Conservation (phyloP, 164 flowering plant genomes). For the Taxillus chinensis region DNA sequence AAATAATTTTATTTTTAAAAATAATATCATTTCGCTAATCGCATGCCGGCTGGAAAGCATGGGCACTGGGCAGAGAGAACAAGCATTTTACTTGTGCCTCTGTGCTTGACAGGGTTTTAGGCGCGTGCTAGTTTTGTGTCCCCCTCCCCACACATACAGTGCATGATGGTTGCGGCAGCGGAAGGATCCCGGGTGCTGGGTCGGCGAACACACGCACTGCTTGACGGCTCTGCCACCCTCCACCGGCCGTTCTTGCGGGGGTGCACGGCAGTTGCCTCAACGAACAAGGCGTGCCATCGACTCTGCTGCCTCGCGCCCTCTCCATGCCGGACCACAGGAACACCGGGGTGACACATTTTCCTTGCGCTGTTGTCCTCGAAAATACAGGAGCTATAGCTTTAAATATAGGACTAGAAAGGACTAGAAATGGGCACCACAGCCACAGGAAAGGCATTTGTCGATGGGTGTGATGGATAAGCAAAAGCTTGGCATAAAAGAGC, state of each 20-base stretch:
- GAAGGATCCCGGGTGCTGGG: slow-evolving; percentile 55
- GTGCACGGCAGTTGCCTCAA: too few relatives aligned
- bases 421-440: background rate
- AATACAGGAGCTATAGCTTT: too few relatives aligned
- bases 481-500: slow-evolving; percentile 5
- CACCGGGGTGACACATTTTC: slow-evolving; percentile 11
- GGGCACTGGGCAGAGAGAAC: too few relatives aligned
- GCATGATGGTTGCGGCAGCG: slow-evolving; percentile 40
- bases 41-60: too few relatives aligned
- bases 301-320: background rate
- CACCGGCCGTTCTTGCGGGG: too few relatives aligned
- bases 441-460: background rate
- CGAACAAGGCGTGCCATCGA: too few relatives aligned
- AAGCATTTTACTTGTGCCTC: too few relatives aligned
- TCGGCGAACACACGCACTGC: slow-evolving; percentile 53
- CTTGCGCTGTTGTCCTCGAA: background rate
- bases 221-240: background rate
- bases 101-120: too few relatives aligned
- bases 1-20: too few relatives aligned
- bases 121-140: too few relatives aligned
- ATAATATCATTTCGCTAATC: too few relatives aligned
- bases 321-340: background rate
- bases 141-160: slow-evolving; percentile 29
- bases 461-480: background rate
- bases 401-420: background rate